Conservation (phyloP, 2,329 filamentous ascomycete genomes). For the Colletotrichum noveboracense region DNA sequence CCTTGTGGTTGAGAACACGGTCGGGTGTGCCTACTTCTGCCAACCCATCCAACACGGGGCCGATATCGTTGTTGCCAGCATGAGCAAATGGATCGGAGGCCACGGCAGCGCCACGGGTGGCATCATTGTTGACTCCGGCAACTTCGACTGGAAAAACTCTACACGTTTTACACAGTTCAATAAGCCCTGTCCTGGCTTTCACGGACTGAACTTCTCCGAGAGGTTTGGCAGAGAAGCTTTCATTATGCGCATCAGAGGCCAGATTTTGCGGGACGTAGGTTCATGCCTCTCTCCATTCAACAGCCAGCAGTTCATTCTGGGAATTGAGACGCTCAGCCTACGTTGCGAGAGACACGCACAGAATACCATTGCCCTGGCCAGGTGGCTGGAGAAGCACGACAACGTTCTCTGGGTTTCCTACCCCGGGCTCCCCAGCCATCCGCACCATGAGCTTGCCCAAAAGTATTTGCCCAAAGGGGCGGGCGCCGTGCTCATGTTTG, state of each 20-base stretch:
- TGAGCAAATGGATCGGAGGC: conserved; percentile 77
- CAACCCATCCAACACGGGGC: conserved; percentile 72
- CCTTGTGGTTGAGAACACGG: conserved; percentile 45
- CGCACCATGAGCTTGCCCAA: neutral
- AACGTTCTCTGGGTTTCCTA: neutral
- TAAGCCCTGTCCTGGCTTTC: neutral
- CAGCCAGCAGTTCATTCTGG: neutral
- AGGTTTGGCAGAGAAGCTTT: neutral
- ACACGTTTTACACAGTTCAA: neutral
- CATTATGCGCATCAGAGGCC: neutral
- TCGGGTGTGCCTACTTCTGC: conserved; percentile 70
- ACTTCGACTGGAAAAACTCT: neutral
- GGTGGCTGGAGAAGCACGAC: neutral
- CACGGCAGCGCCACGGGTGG: conserved; percentile 76
- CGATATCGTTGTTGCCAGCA: conserved; percentile 75
- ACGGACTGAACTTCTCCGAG: neutral
- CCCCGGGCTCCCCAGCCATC: neutral
- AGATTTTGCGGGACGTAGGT: neutral
- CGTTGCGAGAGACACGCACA: neutral
- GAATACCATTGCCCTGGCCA: neutral
- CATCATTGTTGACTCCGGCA: conserved; percentile 66
- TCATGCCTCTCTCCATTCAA: neutral
- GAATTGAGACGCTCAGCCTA: neutral
- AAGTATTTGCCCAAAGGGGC: neutral
- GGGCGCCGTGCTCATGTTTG: neutral